These are phyloP conservation scores for Vaccinium macrocarpon DNA, from an alignment of 148 eudicot genomes.

Conservation along the genomic window DNA sequence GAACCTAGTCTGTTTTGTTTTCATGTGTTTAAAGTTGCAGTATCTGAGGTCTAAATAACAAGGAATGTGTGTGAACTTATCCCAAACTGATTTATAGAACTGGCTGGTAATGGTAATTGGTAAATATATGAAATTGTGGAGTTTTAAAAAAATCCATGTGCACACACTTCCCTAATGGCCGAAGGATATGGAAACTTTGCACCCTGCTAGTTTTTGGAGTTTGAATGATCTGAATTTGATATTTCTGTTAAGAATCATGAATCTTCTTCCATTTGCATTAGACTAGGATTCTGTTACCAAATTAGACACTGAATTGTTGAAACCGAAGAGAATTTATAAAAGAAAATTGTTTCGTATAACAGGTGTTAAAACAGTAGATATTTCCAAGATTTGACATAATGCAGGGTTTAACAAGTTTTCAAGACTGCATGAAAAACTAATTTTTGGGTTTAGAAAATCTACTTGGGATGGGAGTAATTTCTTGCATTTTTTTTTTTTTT, in stretches of 20 bases:
- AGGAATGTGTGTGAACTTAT: not conserved
- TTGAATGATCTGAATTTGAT: not conserved
- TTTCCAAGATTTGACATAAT: not conserved
- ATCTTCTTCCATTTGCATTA: not conserved
- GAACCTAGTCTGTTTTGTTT: not conserved
- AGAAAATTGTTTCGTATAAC: not conserved
- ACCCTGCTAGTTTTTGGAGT: not conserved
- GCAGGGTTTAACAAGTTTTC: too few relatives aligned
- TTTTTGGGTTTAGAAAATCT: not conserved
- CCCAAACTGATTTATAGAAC: not conserved
- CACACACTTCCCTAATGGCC: not conserved
- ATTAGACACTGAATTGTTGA: not conserved
- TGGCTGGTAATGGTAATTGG: not conserved
- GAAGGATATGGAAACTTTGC: not conserved
- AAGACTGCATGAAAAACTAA: not conserved
- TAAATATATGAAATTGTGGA: not conserved
- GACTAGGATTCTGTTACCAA: not conserved
- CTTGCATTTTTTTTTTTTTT: not conserved
- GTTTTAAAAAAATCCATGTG: not conserved
- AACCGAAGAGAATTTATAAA: not conserved
- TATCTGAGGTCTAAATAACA: not conserved
- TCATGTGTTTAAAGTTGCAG: not conserved
- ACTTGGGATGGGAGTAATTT: not conserved
- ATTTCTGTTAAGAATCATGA: not conserved
- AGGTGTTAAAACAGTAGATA: not conserved